phyloP scores from a whole-genome alignment of 2,329 filamentous ascomycete species.

The Chaetomium sp. region DNA sequence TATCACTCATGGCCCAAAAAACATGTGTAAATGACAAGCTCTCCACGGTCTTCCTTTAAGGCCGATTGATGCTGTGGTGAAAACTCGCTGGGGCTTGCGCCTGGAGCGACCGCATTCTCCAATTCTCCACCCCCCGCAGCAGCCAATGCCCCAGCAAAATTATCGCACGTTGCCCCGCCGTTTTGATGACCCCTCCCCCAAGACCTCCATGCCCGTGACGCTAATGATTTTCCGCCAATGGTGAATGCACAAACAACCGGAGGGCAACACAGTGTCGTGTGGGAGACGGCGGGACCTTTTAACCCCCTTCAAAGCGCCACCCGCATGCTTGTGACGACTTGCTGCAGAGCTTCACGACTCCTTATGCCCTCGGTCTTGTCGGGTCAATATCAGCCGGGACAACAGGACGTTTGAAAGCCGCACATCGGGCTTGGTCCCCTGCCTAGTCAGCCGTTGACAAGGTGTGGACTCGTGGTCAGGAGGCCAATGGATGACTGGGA shows the following conservation, averaged over 20 bases:
- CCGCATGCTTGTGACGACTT: neutral
- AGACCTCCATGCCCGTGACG: neutral
- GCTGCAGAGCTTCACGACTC: neutral
- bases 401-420: neutral
- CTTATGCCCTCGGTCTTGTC: neutral
- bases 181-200: neutral
- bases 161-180: constrained; percentile 11
- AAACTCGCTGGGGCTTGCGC: too few species aligned
- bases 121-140: neutral
- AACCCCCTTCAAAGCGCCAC: too few species aligned
- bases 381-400: constrained; percentile 4
- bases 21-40: too few species aligned
- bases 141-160: constrained; percentile 14
- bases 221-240: constrained; percentile 17
- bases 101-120: too few species aligned
- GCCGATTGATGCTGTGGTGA: too few species aligned
- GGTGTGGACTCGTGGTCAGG: too few species aligned
- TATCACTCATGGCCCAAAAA: too few species aligned
- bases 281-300: too few species aligned
- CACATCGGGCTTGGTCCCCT: neutral
- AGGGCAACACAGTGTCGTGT: neutral
- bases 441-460: neutral
- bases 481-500: too few species aligned
- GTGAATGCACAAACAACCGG: neutral
- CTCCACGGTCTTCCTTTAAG: too few species aligned